These are phyloP conservation scores for Crucihimalaya himalaica DNA, from an alignment of 345 rosid genomes.

Conservation along the genomic window DNA sequence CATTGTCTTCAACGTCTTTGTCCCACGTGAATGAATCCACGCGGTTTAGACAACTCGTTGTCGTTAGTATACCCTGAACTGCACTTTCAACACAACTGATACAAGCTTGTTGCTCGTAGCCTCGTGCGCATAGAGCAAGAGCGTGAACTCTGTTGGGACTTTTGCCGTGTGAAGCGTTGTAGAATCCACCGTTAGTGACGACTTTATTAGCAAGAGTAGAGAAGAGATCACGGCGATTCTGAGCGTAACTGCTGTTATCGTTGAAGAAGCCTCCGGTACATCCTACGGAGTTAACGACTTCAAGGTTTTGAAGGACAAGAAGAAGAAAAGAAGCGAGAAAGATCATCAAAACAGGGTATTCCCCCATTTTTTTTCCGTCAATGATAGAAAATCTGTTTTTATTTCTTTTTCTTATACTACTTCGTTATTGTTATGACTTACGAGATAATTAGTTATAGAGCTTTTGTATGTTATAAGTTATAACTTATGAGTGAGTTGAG, in stretches of 20 bases:
- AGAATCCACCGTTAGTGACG: constrained; percentile 26
- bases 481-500: no score
- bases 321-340: constrained; percentile 18
- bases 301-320: constrained; percentile 8
- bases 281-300: no score
- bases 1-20: neutral
- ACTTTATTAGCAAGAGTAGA: constrained; percentile 38
- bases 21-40: constrained; percentile 36
- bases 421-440: no score
- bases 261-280: no score
- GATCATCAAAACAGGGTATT: constrained; percentile 1
- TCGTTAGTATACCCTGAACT: neutral
- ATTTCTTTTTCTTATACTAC: no score
- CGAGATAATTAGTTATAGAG: no score
- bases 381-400: no score
- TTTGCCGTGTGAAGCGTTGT: constrained; percentile 29
- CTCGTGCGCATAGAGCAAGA: constrained; percentile 38
- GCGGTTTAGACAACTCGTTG: constrained; percentile 34
- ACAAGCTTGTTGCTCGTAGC: constrained; percentile 33
- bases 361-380: neutral
- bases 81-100: constrained; percentile 19
- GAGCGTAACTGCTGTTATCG: no score
- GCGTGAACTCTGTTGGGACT: constrained; percentile 33
- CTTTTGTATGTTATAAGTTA: no score
- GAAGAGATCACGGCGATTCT: constrained; percentile 18